These are phyloP conservation scores for Globisporangium heterothallicum DNA, from an alignment of 352 stramenopile species.

Conservation along the genomic window DNA sequence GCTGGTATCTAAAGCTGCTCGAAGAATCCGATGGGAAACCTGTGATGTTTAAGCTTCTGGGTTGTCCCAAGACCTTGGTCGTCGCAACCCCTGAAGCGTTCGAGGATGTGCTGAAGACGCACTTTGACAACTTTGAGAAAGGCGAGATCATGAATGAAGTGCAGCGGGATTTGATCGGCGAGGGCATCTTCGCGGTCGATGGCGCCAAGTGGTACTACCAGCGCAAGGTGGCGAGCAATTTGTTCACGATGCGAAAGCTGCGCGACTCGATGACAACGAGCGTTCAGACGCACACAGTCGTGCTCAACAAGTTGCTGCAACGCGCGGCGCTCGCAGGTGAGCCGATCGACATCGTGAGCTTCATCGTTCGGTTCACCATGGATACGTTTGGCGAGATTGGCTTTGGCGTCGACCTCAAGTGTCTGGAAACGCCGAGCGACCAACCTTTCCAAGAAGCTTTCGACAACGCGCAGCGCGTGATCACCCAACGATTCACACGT, in stretches of 20 bases:
- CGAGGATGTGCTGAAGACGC: conserved; percentile 38
- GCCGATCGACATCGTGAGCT: conserved; percentile 8
- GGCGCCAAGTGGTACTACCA: conserved; percentile 34
- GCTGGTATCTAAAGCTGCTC: too few species aligned
- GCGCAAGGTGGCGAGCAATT: conserved; percentile 55
- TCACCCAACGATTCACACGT: conserved; percentile 28
- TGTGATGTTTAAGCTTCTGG: too few species aligned
- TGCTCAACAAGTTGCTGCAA: conserved; percentile 2
- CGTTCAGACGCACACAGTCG: conserved; percentile 6
- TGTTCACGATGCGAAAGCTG: conserved; percentile 41
- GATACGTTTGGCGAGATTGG: conserved; percentile 34
- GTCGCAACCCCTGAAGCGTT: conserved; percentile 23
- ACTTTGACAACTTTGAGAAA: conserved; percentile 69
- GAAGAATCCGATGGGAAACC: too few species aligned
- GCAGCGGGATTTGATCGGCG: conserved; percentile 42
- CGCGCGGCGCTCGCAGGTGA: neutral
- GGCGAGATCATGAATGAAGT: conserved; percentile 27
- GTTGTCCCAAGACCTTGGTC: too few species aligned
- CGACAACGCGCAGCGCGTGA: conserved; percentile 11
- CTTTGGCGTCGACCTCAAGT: conserved; percentile 27
- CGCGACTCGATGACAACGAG: conserved; percentile 9
- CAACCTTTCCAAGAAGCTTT: conserved; percentile 26
- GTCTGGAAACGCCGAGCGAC: conserved; percentile 11
- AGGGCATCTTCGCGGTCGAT: conserved; percentile 43
- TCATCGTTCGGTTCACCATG: conserved; percentile 28